Evolutionary conservation across 2,329 filamentous ascomycete genomes (phyloP).

Genomic region (Daldinia sp.): DNA sequence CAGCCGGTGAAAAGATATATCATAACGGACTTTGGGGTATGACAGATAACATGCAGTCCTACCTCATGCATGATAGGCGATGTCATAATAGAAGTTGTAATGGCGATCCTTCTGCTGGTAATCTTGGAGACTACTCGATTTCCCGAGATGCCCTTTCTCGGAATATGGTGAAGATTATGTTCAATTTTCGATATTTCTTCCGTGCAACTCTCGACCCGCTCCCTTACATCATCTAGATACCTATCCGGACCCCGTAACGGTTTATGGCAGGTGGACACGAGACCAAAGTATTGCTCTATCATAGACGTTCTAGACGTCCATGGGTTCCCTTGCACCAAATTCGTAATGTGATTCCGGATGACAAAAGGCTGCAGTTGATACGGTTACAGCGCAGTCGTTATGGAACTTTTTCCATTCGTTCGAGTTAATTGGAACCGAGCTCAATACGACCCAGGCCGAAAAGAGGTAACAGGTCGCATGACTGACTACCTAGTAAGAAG

Average conservation of each 20-base stretch:
- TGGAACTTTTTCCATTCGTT: conserved; percentile 5
- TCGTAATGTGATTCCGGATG: conserved; percentile 13
- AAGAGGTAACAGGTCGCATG: conserved; percentile 32
- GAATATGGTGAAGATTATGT: conserved; percentile 1
- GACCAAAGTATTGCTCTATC: conserved; percentile 2
- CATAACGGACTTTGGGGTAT: conserved; percentile 4
- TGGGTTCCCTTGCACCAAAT: neutral
- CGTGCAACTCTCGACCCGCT: neutral
- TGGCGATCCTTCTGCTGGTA: conserved; percentile 1
- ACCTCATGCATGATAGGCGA: conserved; percentile 4
- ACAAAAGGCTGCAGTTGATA: conserved; percentile 16
- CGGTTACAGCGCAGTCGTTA: conserved; percentile 16
- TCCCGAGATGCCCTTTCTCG: neutral
- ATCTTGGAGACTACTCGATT: neutral
- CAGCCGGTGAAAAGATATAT: neutral
- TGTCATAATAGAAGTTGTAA: conserved; percentile 7
- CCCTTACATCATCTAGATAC: conserved; percentile 8
- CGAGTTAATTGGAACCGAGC: conserved; percentile 12
- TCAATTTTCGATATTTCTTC: neutral
- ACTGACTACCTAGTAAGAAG: conserved; percentile 11
- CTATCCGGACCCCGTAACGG: neutral
- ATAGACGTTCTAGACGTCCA: conserved; percentile 11
- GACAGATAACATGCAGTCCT: conserved; percentile 9
- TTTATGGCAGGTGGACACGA: conserved; percentile 25
- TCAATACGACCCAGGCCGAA: conserved; percentile 5